Percentiles rank a stretch among this genome's conserved stretches.
These are phyloP conservation scores for Oryza glumipatula DNA, from an alignment of 176 grass and related monocot species.

Conservation along the genomic window DNA sequence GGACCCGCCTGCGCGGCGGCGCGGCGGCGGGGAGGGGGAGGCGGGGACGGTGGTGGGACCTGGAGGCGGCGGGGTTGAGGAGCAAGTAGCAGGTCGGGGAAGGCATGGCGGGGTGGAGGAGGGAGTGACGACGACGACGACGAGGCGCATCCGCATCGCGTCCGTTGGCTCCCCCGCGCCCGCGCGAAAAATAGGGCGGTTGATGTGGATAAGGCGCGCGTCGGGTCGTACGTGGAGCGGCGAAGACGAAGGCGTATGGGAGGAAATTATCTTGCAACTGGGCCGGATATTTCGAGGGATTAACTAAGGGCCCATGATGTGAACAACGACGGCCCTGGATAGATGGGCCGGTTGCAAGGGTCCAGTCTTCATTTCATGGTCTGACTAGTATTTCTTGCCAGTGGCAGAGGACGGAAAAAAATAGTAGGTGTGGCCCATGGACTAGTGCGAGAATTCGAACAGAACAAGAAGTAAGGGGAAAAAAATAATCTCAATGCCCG, in stretches of 20 bases:
- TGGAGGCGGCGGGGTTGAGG: slow-evolving; percentile 27
- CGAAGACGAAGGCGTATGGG: not conserved
- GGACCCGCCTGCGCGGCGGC: not conserved
- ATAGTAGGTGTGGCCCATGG: no score
- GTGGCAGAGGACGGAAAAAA: no score
- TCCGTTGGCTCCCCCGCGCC: not conserved
- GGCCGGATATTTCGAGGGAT: not conserved
- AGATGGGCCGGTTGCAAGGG: not conserved
- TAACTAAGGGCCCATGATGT: no score
- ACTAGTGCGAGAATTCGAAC: no score
- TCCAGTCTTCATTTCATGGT: not conserved
- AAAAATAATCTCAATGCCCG: no score
- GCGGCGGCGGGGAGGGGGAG: not conserved
- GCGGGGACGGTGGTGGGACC: not conserved
- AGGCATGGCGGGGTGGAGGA: slow-evolving; percentile 40
- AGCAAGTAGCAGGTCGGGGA: slow-evolving; percentile 46
- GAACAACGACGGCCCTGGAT: not conserved
- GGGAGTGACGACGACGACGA: not conserved
- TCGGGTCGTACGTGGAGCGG: slow-evolving; percentile 27
- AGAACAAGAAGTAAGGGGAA: no score
- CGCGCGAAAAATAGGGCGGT: not conserved
- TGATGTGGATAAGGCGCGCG: slow-evolving; percentile 52
- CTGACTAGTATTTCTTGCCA: no score
- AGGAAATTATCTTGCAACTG: not conserved
- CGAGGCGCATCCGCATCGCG: not conserved